Conservation (phyloP, 352 stramenopile species). For the Aphanomyces euteiches region DNA sequence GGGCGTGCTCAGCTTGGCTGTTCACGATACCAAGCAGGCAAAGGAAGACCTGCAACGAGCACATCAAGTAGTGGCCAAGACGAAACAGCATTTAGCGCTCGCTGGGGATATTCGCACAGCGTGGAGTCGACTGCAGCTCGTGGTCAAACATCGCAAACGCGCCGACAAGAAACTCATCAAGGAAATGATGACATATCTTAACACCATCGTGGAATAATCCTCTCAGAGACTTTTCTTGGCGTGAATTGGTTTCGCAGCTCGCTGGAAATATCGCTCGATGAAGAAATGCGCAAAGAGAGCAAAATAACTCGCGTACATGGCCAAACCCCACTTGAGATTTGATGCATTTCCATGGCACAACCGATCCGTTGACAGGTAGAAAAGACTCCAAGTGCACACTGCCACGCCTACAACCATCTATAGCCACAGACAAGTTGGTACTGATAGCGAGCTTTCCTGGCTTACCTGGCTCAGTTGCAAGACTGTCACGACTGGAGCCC, state of each 20-base stretch:
- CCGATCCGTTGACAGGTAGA: conserved; percentile 51
- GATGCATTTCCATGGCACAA: conserved; percentile 69
- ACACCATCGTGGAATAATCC: conserved; percentile 42
- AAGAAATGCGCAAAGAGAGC: conserved; percentile 91
- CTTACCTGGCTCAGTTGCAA: conserved; percentile 60
- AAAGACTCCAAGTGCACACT: conserved; percentile 64
- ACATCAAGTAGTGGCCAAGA: conserved; percentile 47
- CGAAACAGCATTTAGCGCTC: conserved; percentile 37
- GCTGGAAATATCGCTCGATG: conserved; percentile 76
- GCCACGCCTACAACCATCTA: conserved; percentile 73
- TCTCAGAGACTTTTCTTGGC: not conserved
- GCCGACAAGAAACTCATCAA: conserved; percentile 80
- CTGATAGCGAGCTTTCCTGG: conserved; percentile 24
- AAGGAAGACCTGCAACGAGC: conserved; percentile 67
- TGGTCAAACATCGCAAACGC: conserved; percentile 74
- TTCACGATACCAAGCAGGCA: conserved; percentile 53
- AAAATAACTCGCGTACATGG: conserved; percentile 95
- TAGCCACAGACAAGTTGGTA: not conserved
- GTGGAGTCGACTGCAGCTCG: conserved; percentile 68
- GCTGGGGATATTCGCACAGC: conserved; percentile 44
- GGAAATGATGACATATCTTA: conserved; percentile 76
- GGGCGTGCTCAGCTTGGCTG: conserved; percentile 58
- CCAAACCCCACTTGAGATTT: conserved; percentile 84
- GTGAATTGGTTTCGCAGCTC: not conserved
- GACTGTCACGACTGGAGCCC: conserved; percentile 81